A percentile compares a stretch with the other conserved stretches of the same genome.
Conservation (phyloP, 257 asterid species). For the Solanum piurae region DNA sequence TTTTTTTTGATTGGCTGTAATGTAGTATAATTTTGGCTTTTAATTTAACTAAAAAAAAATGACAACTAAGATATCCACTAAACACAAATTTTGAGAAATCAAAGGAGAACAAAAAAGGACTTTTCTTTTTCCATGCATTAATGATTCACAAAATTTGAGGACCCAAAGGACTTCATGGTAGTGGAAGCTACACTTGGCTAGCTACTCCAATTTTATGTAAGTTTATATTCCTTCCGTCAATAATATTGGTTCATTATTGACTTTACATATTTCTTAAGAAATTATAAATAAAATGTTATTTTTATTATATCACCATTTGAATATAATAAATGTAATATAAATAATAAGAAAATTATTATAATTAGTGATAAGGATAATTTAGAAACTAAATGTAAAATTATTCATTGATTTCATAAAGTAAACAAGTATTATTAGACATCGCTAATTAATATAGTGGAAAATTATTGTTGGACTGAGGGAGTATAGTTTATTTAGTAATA, state of each 20-base stretch:
- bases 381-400: no score
- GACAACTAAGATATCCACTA: slow-evolving; percentile 28
- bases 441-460: no score
- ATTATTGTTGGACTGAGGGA: no score
- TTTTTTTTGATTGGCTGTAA: neutral
- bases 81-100: slow-evolving; percentile 15
- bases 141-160: slow-evolving; percentile 44
- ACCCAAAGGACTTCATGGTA: slow-evolving; percentile 26
- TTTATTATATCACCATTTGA: no score
- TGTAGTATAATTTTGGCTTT: neutral
- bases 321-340: no score
- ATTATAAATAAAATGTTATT: no score
- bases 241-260: no score
- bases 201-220: slow-evolving; percentile 1
- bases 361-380: no score
- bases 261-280: no score
- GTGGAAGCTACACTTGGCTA: slow-evolving; percentile 39
- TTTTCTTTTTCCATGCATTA: slow-evolving; percentile 42
- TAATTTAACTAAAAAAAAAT: slow-evolving; percentile 3
- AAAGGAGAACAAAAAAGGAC: slow-evolving; percentile 19
- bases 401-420: no score
- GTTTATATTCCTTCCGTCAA: neutral
- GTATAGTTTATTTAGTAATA: neutral
- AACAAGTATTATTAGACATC: rapidly evolving
- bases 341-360: no score